Conservation (phyloP, 2,329 filamentous ascomycete species). For the Venturiaceae sp. region DNA sequence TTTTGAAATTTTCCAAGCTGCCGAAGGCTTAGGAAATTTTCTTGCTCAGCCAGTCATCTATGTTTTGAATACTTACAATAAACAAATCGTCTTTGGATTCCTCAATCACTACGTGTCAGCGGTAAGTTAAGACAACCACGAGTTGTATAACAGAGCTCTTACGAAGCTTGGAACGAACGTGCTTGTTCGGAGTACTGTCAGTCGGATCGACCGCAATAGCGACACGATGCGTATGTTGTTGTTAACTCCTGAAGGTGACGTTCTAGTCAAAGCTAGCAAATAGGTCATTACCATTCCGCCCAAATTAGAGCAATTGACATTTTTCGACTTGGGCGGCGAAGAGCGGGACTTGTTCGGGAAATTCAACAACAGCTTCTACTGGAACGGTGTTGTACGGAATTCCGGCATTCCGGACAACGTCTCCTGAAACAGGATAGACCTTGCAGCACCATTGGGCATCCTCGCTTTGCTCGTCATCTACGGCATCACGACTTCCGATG, state of each 20-base stretch:
- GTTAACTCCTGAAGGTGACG: slow-evolving; percentile 19
- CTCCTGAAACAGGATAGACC: slow-evolving; percentile 17
- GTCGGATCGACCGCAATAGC: slow-evolving; percentile 12
- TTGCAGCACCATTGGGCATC: slow-evolving; percentile 18
- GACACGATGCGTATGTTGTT: slow-evolving; percentile 18
- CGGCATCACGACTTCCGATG: slow-evolving; percentile 12
- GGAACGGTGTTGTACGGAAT: slow-evolving; percentile 26
- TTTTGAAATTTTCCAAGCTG: slow-evolving; percentile 29
- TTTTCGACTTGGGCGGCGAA: slow-evolving; percentile 24
- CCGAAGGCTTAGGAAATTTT: slow-evolving; percentile 36
- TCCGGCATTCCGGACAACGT: slow-evolving; percentile 24
- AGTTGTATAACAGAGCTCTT: slow-evolving; percentile 15
- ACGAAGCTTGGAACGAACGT: slow-evolving; percentile 16
- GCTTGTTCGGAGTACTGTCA: slow-evolving; percentile 17
- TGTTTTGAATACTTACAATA: slow-evolving; percentile 10
- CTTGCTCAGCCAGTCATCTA: slow-evolving; percentile 34
- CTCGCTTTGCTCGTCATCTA: slow-evolving; percentile 23
- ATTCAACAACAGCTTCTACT: slow-evolving; percentile 29
- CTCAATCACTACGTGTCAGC: slow-evolving; percentile 12
- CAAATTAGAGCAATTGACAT: slow-evolving; percentile 21
- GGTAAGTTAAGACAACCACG: slow-evolving; percentile 14
- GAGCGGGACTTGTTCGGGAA: slow-evolving; percentile 29
- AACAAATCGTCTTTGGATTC: neutral
- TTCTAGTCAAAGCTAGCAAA: slow-evolving; percentile 27
- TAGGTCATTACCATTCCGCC: slow-evolving; percentile 35